Evolutionary conservation across 1,284 basidiomycete genomes (phyloP), one percentile per base, ranked within the genome.

Genomic region (Trichosporon ovoides): DNA sequence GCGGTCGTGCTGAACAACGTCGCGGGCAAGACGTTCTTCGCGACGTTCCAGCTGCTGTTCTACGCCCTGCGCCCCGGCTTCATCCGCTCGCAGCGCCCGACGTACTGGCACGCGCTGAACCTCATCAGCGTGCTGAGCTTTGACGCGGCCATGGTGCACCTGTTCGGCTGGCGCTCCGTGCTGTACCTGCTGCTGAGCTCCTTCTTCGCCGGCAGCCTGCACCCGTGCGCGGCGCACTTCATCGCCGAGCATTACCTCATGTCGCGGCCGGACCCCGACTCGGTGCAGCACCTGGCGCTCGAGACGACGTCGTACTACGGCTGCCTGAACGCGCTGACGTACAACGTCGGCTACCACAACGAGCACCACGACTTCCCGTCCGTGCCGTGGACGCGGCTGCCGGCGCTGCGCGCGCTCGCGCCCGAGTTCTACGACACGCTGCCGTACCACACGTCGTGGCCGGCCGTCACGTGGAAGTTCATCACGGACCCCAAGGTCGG

Each of bases 331-430:
- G 67, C 87, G 6, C 78, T 98, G 14, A 89, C 91, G n/a, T 98
- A 97, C 78, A 98, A 98, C 67, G 94, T 97, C 58, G 95, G 95
- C 46, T 98, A 97, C 74, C 95, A 98, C 76, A 97, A 98, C 78
- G 95, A 98, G 74, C 95, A 98, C 77, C 95, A 98, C 79, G 95
- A 98, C 78, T 98, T 98, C 78, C 94, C 95, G 9, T 92, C 91
- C 2, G 80, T 98, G 1, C 84, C 96, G 0, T 98, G 95, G 95
- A 97, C 92, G 10, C 84, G 89, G n/a, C 83, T 98, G 0, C 91
- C 93, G 0, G 82, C 85, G 10, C 83, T 98, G 16, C 85, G 86
- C 24, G 81, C 82, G 5, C 82, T 97, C 54, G 94, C 93, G 1
- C 88, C 87, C 7, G 95, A 98, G 75, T 96, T 89, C 75, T 98